Conservation (phyloP, 2,329 filamentous ascomycete genomes). For the Penicillium thymicola region DNA sequence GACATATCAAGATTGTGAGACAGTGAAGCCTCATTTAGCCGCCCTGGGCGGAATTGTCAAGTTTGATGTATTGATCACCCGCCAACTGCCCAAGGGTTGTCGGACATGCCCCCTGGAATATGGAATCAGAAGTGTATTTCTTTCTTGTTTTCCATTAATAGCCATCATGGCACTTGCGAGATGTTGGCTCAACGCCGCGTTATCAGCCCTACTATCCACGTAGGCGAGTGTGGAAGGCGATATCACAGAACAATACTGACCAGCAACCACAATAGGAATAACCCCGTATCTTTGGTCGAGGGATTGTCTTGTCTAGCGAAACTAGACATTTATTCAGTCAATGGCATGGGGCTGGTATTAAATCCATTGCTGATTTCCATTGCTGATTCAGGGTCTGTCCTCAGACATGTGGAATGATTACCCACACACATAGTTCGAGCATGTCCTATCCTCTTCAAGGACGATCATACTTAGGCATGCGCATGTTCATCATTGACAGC, state of each 20-base stretch:
- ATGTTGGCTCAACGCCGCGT: not conserved
- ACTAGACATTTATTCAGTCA: not conserved
- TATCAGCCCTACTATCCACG: not conserved
- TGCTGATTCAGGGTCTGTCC: not conserved
- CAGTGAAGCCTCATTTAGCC: not conserved
- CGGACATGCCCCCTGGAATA: not conserved
- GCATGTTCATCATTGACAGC: slow-evolving; percentile 78
- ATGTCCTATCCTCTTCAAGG: slow-evolving; percentile 6
- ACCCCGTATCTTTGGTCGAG: not conserved
- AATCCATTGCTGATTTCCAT: not conserved
- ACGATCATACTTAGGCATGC: slow-evolving; percentile 72
- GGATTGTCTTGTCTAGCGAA: not conserved
- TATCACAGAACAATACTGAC: not conserved
- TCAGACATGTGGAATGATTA: not conserved
- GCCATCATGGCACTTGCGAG: not conserved
- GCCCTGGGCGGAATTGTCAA: not conserved
- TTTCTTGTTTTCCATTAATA: not conserved
- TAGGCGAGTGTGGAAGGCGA: not conserved
- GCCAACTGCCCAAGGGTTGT: not conserved
- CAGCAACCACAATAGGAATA: not conserved
- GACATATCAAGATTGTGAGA: not conserved
- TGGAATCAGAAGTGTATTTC: not conserved
- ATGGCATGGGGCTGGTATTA: not conserved
- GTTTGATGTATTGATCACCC: not conserved
- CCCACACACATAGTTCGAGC: not conserved